These are phyloP conservation scores for Pichia pseudocactophila DNA, from an alignment of 805 yeast species.

Conservation along the genomic window DNA sequence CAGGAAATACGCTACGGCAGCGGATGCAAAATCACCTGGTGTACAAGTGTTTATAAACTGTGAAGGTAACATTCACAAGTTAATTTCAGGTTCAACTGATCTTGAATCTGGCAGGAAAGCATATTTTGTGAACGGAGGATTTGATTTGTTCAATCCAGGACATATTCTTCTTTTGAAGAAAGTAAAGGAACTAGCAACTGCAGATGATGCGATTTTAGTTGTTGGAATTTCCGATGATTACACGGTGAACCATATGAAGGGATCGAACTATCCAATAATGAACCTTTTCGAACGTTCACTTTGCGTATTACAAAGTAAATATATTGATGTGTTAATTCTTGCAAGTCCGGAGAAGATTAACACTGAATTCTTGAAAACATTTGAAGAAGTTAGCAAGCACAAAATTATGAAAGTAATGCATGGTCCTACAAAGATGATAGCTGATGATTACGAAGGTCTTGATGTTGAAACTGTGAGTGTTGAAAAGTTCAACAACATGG, in stretches of 20 bases:
- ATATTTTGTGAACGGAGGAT: conserved; percentile 68
- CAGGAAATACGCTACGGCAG: conserved; percentile 49
- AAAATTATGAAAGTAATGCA: neutral
- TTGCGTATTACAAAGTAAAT: conserved; percentile 80
- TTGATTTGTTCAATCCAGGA: conserved; percentile 90
- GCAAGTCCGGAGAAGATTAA: conserved; percentile 56
- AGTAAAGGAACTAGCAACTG: conserved; percentile 31
- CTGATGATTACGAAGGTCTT: neutral
- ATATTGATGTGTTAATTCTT: conserved; percentile 70
- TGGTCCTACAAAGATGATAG: neutral
- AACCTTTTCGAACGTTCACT: conserved; percentile 75
- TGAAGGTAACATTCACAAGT: conserved; percentile 11
- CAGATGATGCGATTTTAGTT: conserved; percentile 40
- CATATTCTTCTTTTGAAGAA: conserved; percentile 67
- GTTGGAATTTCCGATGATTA: conserved; percentile 62
- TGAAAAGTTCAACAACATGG: conserved; percentile 33
- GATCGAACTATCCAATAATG: conserved; percentile 75
- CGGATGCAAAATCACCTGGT: conserved; percentile 49
- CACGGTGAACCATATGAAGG: conserved; percentile 46
- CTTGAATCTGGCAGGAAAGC: conserved; percentile 20
- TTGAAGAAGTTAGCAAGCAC: neutral
- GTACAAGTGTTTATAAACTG: conserved; percentile 45
- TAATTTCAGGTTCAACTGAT: conserved; percentile 22
- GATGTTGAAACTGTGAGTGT: neutral
- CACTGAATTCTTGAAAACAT: conserved; percentile 26